phyloP scores from a whole-genome alignment of 2,329 filamentous ascomycete genomes.

The Neofusicoccum ribis region DNA sequence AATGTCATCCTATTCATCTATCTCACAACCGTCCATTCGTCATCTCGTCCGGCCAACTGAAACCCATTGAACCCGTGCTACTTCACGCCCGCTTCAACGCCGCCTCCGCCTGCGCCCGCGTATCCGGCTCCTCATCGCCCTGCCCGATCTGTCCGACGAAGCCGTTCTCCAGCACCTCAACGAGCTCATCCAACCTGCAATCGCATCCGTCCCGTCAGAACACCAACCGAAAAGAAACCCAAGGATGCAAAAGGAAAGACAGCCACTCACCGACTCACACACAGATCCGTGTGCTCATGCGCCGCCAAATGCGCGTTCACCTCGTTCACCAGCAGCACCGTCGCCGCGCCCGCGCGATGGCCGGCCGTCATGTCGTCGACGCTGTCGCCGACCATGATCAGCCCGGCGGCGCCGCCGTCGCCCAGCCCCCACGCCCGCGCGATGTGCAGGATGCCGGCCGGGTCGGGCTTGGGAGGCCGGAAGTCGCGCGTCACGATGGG shows the following conservation, averaged over 20 bases:
- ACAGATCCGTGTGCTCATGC: slow-evolving; percentile 76
- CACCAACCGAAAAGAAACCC: neutral
- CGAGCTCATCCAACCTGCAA: slow-evolving; percentile 69
- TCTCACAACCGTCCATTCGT: too few species aligned
- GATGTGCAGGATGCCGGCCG: slow-evolving; percentile 85
- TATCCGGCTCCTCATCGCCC: slow-evolving; percentile 30
- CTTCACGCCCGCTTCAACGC: slow-evolving; percentile 19
- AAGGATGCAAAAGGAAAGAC: neutral
- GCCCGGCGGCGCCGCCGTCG: slow-evolving; percentile 32
- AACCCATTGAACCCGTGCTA: neutral
- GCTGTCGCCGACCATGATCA: slow-evolving; percentile 62
- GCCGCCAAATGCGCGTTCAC: slow-evolving; percentile 69
- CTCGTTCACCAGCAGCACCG: slow-evolving; percentile 84
- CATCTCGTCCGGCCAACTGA: too few species aligned
- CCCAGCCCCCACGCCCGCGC: slow-evolving; percentile 68
- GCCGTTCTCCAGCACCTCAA: slow-evolving; percentile 72
- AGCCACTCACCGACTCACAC: slow-evolving; percentile 51
- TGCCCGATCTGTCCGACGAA: slow-evolving; percentile 57
- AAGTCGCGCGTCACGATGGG: slow-evolving; percentile 86
- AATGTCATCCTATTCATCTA: too few species aligned
- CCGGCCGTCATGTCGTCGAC: slow-evolving; percentile 94
- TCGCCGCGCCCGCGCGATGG: slow-evolving; percentile 77
- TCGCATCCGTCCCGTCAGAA: neutral
- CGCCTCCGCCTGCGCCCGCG: slow-evolving; percentile 27
- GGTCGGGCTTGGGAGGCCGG: slow-evolving; percentile 80